Base-by-base conservation (phyloP, 140 eudicot species). In the Oenanthe javanica region DNA sequence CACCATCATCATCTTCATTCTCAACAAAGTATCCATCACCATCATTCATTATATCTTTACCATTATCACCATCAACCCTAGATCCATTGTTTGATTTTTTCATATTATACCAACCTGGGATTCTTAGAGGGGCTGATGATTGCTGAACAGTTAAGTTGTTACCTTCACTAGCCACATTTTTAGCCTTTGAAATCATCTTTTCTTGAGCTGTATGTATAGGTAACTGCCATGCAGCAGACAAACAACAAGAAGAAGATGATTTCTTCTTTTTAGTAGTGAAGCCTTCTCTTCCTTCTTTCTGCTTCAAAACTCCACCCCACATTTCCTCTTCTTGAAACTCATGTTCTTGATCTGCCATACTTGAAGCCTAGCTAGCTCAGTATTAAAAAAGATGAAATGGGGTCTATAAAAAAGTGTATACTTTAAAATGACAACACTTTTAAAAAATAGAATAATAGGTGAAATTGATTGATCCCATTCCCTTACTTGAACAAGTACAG, bases 291-390 rank as follows among this genome's bases (percentile, higher is more conserved):
- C 48, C 19, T 43, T 72, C 57, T 47, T 46, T 74, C 57, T 74
- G 55, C 54, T 46, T 74, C 77, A 46, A 9, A 11, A 46, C 77
- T 16, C n/a, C 55, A n/a, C 27, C 77, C 57, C 77, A 74, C 77
- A 74, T n/a, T 74, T 74, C 40, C 77, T 42, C 77, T 74, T 74
- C 77, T 74, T 46, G 55, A 23, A 74, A 74, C 27, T 74, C 77
- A 9, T 74, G 8, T 72, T 72, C 55, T 46, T 74, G 31, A 71
- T 71, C 76, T 42, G 76, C 50, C 76, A 71, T 71, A 16, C 18
- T 9, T 69, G 43, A 66, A 25, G 75, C 43, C 48, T 15, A 70
- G 43, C 18, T 38, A 9, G 40, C 40, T 36, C 7, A 15, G 49
- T 36, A 71, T 12, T 71, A 1, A 15, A 71, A 42, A 38, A 40